Percentiles rank a stretch among this genome's conserved stretches.
phyloP scores from a whole-genome alignment of 148 eudicot species.

The Rhododendron griersonianum region DNA sequence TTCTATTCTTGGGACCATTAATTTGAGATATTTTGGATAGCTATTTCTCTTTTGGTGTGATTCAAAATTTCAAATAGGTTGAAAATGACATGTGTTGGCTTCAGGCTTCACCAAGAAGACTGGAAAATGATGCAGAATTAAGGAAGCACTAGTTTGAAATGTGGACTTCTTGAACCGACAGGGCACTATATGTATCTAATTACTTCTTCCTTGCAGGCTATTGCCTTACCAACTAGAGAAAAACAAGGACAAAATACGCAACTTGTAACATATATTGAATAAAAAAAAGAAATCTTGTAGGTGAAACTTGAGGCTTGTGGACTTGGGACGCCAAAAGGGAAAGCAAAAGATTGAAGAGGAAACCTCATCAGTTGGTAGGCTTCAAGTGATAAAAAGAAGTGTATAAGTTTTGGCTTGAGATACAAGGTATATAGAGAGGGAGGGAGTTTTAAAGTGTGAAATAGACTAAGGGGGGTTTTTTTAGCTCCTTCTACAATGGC shows the following conservation, averaged over 20 bases:
- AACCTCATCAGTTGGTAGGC: not conserved
- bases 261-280: not conserved
- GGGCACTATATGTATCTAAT: not conserved
- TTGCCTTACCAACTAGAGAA: not conserved
- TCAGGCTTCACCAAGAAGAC: slow-evolving; percentile 6
- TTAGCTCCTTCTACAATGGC: not conserved
- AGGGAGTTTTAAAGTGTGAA: slow-evolving; percentile 11
- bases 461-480: not conserved
- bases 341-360: not conserved
- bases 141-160: not conserved
- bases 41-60: not conserved
- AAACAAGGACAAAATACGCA: not conserved
- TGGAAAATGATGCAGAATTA: not conserved
- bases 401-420: not conserved
- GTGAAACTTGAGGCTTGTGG: not conserved
- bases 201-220: not conserved
- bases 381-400: not conserved
- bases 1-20: not conserved
- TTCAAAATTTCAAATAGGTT: not conserved
- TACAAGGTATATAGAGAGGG: not conserved
- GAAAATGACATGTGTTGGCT: not conserved
- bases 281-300: not conserved
- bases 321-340: not conserved
- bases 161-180: not conserved
- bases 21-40: not conserved